Base-by-base conservation (phyloP, 192 early-diverging fungal genomes). In the Ambispora gerdemannii region DNA sequence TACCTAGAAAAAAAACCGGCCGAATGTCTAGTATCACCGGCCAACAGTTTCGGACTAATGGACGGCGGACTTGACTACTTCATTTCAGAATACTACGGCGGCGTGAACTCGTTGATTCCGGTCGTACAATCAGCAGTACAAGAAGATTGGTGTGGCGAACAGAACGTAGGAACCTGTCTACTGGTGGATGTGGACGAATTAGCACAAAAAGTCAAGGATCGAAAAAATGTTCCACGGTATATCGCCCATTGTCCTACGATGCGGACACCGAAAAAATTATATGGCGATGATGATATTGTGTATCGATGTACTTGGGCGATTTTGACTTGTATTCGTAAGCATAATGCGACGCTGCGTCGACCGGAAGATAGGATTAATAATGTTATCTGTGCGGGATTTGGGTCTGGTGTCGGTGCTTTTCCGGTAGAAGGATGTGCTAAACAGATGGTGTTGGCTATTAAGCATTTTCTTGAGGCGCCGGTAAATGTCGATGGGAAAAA, bases 41-140 rank as follows among this genome's bases (percentile, higher is more conserved):
- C 72, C 17, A 73, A 73, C 35, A 67, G 63, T 34, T 73, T 73
- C 65, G 72, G 72, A 8, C 35, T 73, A 53, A 73, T 73, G 61
- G 72, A 73, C 38, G 61, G 61, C 28, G 72, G 72, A 3, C 19
- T 73, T 17, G 72, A 73, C 33, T 63, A 63, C 20, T 55, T 67
- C 27, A 52, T 73, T 15, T 67, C 72, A 4, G 50, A 63, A 32
- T 73, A 73, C 20, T 73, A 73, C 27, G 72, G 63, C 36, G 60
- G 72, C n/a, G 30, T 56, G 3, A 27, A 73, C 22, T 1, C 22
- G 31, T 30, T 73, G 3, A 67, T 73, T 35, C 63, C 72, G 11
- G 27, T 66, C 4, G 72, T 73, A 28, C 72, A 73, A 67, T 35
- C 38, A 28, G 22, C 22, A 28, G 35, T 73, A 20, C 49, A 67